Evolutionary conservation across 805 yeast genomes (phyloP).

Genomic region (Soucietia sequanensis): DNA sequence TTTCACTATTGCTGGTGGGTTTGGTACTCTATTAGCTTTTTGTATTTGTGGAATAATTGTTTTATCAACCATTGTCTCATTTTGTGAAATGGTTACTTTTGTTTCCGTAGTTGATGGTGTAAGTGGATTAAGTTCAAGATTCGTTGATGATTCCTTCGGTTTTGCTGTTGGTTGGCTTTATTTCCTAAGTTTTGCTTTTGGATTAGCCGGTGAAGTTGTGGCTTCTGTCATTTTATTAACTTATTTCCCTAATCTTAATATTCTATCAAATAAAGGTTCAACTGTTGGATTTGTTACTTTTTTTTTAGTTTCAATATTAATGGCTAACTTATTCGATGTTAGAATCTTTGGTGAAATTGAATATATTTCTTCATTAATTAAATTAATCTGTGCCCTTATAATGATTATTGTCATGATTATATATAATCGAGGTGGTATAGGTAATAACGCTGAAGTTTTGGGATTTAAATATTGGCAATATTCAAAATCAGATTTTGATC

Average conservation of each 20-base stretch:
- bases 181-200: slow-evolving; percentile 69
- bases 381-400: slow-evolving; percentile 50
- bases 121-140: slow-evolving; percentile 69
- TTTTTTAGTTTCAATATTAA: slow-evolving; percentile 44
- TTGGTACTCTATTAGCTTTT: slow-evolving; percentile 72
- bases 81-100: slow-evolving; percentile 79
- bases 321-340: slow-evolving; percentile 64
- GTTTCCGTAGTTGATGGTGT: slow-evolving; percentile 80
- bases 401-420: slow-evolving; percentile 65
- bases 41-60: slow-evolving; percentile 63
- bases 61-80: slow-evolving; percentile 65
- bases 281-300: slow-evolving; percentile 65
- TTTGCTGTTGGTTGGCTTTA: slow-evolving; percentile 73
- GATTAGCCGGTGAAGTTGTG: slow-evolving; percentile 76
- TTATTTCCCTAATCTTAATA: slow-evolving; percentile 57
- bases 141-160: slow-evolving; percentile 77
- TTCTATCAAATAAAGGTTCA: slow-evolving; percentile 46
- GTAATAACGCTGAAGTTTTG: slow-evolving; percentile 22
- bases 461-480: slow-evolving; percentile 74
- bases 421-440: slow-evolving; percentile 58
- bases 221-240: slow-evolving; percentile 77
- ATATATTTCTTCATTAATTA: slow-evolving; percentile 57
- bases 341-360: slow-evolving; percentile 75
- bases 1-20: slow-evolving; percentile 70
- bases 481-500: slow-evolving; percentile 46